Evolutionary conservation across 257 asterid species (phyloP).

Genomic region (Solanum stenotomum): DNA sequence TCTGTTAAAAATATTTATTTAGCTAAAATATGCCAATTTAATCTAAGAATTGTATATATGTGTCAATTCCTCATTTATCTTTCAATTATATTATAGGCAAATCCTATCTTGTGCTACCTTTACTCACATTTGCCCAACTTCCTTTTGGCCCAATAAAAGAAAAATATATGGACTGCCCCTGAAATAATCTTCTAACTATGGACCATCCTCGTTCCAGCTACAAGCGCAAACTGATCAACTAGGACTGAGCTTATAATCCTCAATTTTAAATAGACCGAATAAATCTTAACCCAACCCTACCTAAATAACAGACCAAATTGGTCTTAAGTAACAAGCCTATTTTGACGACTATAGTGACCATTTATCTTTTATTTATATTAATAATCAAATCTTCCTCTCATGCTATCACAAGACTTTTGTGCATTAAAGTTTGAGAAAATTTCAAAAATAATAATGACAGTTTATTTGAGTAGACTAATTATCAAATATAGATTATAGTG

Average conservation of each 20-base stretch:
- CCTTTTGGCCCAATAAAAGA: background rate
- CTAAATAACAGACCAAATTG: no score
- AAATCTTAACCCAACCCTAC: no score
- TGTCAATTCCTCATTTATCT: background rate
- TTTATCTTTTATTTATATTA: background rate
- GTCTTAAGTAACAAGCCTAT: background rate
- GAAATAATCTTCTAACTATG: background rate
- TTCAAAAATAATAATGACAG: no score
- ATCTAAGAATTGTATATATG: no score
- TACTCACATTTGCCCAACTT: background rate
- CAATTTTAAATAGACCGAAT: no score
- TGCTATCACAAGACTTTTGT: background rate
- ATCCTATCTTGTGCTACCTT: no score
- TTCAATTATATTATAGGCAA: no score
- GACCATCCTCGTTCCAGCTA: background rate
- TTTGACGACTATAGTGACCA: background rate
- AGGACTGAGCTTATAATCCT: background rate
- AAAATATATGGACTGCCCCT: no score
- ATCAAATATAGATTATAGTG: no score
- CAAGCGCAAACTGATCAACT: rapidly evolving
- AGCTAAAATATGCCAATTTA: no score
- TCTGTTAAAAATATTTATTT: no score
- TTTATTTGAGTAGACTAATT: background rate
- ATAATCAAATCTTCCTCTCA: background rate
- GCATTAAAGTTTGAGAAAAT: background rate